phyloP scores from a whole-genome alignment of 2,329 filamentous ascomycete genomes.

The Colletotrichum aenigma region DNA sequence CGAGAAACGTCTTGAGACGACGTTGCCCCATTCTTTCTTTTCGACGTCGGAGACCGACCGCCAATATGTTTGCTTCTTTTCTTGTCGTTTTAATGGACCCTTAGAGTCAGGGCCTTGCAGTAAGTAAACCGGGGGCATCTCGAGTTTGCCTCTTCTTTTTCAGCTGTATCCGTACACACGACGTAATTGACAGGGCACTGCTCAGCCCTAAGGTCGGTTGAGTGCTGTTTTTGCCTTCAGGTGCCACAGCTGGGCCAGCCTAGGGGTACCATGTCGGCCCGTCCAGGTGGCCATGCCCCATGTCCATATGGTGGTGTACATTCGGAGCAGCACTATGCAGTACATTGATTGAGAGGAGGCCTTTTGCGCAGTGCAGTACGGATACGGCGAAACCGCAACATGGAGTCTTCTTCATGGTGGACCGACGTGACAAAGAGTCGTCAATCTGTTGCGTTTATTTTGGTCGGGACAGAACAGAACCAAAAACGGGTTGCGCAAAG shows the following conservation, averaged over 20 bases:
- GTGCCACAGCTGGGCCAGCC: not conserved
- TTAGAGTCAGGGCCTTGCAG: not conserved
- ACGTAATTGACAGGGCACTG: not conserved
- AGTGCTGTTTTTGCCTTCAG: not conserved
- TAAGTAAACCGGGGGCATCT: not conserved
- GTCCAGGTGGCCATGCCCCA: not conserved
- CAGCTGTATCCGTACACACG: not conserved
- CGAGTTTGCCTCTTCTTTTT: not conserved
- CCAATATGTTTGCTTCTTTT: not conserved
- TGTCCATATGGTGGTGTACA: not conserved
- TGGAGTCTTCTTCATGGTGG: not conserved
- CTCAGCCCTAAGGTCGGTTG: slow-evolving; percentile 16
- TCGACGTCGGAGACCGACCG: not conserved
- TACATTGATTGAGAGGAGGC: not conserved
- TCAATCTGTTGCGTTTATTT: slow-evolving; percentile 4
- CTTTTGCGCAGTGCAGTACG: not conserved
- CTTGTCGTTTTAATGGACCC: not conserved
- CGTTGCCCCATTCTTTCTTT: not conserved
- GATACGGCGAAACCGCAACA: not conserved
- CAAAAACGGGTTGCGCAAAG: not conserved
- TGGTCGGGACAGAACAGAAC: not conserved
- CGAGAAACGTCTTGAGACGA: not conserved
- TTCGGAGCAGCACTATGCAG: not conserved
- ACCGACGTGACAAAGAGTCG: slow-evolving; percentile 3
- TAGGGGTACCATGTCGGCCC: not conserved